A percentile compares a stretch with the other conserved stretches of the same genome.
Conservation (phyloP, 1,284 basidiomycete species). For the Dichomitus squalens region DNA sequence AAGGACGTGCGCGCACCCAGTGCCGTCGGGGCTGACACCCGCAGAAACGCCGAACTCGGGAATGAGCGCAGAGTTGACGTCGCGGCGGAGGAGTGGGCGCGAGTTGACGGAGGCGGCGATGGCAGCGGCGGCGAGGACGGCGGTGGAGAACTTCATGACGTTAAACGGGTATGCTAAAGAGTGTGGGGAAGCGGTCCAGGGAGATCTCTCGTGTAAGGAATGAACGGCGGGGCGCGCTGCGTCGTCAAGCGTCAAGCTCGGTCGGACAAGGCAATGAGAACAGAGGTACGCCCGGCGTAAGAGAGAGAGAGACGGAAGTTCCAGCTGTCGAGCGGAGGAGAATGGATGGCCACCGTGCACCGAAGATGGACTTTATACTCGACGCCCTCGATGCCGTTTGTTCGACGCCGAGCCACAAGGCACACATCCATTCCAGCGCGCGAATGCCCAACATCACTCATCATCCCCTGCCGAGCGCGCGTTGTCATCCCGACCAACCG, state of each 20-base stretch:
- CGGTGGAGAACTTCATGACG: constrained; percentile 6
- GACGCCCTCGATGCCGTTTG: neutral
- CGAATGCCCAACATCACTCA: neutral
- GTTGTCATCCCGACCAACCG: constrained; percentile 1
- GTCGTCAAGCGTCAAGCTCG: constrained; percentile 3
- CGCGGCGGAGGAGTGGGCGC: neutral
- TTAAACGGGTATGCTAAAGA: neutral
- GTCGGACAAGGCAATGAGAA: neutral
- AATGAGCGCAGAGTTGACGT: constrained; percentile 45
- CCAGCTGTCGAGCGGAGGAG: constrained; percentile 1
- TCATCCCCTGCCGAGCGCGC: neutral
- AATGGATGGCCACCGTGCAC: neutral
- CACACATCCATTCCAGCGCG: neutral
- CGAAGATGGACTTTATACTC: neutral
- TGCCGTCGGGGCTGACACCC: constrained; percentile 56
- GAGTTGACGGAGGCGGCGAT: constrained; percentile 5
- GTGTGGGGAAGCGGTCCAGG: neutral
- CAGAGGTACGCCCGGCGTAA: constrained; percentile 6
- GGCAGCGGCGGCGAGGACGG: constrained; percentile 2
- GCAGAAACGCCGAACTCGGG: constrained; percentile 54
- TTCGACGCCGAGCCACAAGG: neutral
- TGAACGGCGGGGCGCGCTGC: neutral
- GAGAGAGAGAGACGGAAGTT: neutral
- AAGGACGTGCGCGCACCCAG: constrained; percentile 26
- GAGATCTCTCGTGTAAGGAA: neutral